Evolutionary conservation across 345 rosid genomes (phyloP), one percentile per base, ranked within the genome.

Genomic region (Populus tremula): DNA sequence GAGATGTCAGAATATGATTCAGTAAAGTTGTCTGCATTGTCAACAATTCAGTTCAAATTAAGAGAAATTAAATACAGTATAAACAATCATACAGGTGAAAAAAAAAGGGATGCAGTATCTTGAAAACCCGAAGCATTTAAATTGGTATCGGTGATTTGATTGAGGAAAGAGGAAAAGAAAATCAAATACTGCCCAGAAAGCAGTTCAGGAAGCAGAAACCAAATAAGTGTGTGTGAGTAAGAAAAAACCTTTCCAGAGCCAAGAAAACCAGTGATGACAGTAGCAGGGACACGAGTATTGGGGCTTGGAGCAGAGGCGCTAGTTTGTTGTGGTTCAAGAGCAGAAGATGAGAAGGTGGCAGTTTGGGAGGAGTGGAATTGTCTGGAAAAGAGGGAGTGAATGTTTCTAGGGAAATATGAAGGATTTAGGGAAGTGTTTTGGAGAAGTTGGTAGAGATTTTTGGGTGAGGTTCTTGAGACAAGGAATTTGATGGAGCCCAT

Each of bases 251-350:
- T 90, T 13, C 96, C 96, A 6, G 93, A 87, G 71, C 96, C 96
- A 31, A 90, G 93, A 76, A 91, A 91, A n/a, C 96, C 93, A 4
- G 96, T 91, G 78, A 91, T 84, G 5, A 91, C 83, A 10, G 96
- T 91, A 56, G 96, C 90, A 0, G 96, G 89, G 38, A 91, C 90
- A 38, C 91, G 90, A 71, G 70, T 70, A 59, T 87, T 89, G 31
- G 72, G 76, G 43, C 53, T 14, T 31, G 77, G 77, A 38, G 82
- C 39, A 29, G 79, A 25, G 43, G 80, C 71, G 36, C 50, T 70
- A 31, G 77, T 71, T 64, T 59, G 81, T 33, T 67, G 79, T n/a
- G 65, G 49, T 49, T 17, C 67, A 35, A 38, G 21, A 67, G 43
- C 77, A 21, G 86, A 72, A 13, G 75, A 67, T 39, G 90, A 82